Base-by-base conservation (phyloP, 2,329 filamentous ascomycete genomes). In the Aureobasidium leucospermi region DNA sequence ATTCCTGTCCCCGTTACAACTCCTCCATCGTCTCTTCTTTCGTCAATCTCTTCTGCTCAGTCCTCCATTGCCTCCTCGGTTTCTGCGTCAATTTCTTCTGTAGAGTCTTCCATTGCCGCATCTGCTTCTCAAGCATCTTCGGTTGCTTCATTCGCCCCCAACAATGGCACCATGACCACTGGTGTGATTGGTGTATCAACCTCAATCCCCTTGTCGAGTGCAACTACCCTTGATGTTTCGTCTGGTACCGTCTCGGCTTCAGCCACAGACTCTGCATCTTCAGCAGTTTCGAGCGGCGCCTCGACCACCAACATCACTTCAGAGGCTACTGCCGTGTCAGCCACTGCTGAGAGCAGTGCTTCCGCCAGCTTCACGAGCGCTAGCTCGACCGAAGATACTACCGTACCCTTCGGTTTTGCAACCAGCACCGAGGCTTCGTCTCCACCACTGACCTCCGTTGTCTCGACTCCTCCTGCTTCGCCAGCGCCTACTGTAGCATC, bases 1-100 rank as follows among this genome's bases (percentile, higher is more conserved):
- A 62, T 68, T 28, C 63, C 67, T 13, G 58, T 68, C 16, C 62
- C 66, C 19, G 46, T 65, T 1, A 65, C 62, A 11, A 65, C 65
- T 28, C 62, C 38, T 31, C 59, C 63, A 42, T 60, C 59, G 15
- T 55, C 59, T 16, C 41, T 56, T 19, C 39, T 61, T 16, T 59
- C 63, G 5, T 64, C 60, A 13, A 56, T 63, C 16, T 45, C 60
- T n/a, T 56, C 60, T 23, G 46, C 46, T 6, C 46, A 53, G 11
- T 52, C 60, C 11, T 60, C 62, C 11, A 38, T 34, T 19, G 60
- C 41, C 31, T 47, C 60, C 10, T 60, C 58, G 5, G 43, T 45
- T 19, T 60, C 51, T 48, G 59, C 59, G 29, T 60, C 59, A 5
- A 28, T 57, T 5, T 43, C 57, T n/a, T 52, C 57, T 52, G 46